Evolutionary conservation across 1,139 yeast species (phyloP).

Genomic region (Taiozyma sp.): DNA sequence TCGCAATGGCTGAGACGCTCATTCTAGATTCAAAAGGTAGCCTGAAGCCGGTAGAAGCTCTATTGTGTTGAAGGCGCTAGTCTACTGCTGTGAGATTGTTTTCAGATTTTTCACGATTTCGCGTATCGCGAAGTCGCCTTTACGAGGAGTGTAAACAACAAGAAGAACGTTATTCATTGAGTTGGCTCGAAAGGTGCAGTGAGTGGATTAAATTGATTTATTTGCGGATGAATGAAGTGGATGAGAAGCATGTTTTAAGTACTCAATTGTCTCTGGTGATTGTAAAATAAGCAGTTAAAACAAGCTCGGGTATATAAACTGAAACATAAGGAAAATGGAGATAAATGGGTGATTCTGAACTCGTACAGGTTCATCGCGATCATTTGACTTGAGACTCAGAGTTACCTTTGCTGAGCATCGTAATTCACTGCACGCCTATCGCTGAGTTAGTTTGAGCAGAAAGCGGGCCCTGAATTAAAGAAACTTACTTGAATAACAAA

Average conservation of each 20-base stretch:
- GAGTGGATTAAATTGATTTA: neutral
- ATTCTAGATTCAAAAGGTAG: neutral
- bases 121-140: neutral
- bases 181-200: neutral
- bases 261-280: neutral
- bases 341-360: neutral
- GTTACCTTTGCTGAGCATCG: constrained; percentile 15
- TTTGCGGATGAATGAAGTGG: neutral
- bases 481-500: constrained; percentile 60
- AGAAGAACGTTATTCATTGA: neutral
- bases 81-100: neutral
- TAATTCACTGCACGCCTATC: constrained; percentile 23
- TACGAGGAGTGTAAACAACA: neutral
- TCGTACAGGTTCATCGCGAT: neutral
- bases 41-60: neutral
- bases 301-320: neutral
- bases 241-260: neutral
- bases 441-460: constrained; percentile 2
- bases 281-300: neutral
- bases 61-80: neutral
- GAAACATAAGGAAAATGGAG: neutral
- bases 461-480: neutral
- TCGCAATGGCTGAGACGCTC: neutral
- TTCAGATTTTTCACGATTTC: neutral
- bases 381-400: neutral